Base-by-base conservation (phyloP, 2,329 filamentous ascomycete genomes). In the Mycogone perniciosa region DNA sequence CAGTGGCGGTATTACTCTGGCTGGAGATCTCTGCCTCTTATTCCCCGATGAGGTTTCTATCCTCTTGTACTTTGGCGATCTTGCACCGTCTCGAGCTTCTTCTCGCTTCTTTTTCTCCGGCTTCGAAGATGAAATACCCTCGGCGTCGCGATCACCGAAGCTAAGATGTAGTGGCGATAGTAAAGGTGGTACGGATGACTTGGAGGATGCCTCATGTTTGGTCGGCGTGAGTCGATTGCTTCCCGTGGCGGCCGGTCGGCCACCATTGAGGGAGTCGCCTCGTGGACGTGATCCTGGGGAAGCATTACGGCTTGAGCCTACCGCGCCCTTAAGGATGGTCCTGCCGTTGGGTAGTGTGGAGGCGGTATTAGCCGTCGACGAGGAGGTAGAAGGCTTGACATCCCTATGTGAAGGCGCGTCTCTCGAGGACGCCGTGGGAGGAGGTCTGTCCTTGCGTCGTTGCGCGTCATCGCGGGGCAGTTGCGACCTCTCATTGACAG, bases 81-180 rank as follows among this genome's bases (percentile, higher is more conserved):
- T 67, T 54, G 53, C 55, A 52, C 53, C 64, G 51, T 60, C 68
- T 46, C 52, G 61, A 49, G 52, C 35, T 10, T 61, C 61, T 54
- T 64, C 62, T 8, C 59, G 60, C 42, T 59, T 56, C 54, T 62
- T 70, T 61, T 66, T 54, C 73, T 56, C 60, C 59, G 46, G 63
- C 59, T 54, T 59, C 61, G 57, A 64, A 67, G 7, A 60, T 41
- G 27, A 53, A 53, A 3, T 57, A 48, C 61, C 54, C 1, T 57
- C 55, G 6, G 72, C 68, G 30, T 54, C 52, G 8, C 45, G 42
- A 20, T 69, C 67, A 33, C 73, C 72, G 29, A 76, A 68, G 35
- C 68, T 69, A 8, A 79, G 66, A 34, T 71, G 72, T 1, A 79
- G 64, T 1, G 79, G 79, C 0, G 79, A 82, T 10, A 82, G 60